A percentile compares a stretch with the other conserved stretches of the same genome.
phyloP scores from a whole-genome alignment of 1,284 basidiomycete genomes.

The Cutaneotrichosporon spelunceum region DNA sequence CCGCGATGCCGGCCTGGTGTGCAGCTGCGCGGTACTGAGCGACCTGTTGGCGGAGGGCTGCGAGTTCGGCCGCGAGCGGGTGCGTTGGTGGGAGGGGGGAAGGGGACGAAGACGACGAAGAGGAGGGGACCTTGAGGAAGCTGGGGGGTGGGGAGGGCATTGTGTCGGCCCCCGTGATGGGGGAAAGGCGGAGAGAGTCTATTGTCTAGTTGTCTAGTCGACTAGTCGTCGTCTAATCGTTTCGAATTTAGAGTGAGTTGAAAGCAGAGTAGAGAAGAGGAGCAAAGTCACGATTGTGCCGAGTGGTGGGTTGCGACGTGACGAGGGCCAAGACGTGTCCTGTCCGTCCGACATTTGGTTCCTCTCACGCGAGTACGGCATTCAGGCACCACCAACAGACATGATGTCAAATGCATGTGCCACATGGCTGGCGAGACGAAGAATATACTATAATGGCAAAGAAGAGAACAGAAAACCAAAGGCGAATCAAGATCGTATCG shows the following conservation, averaged over 20 bases:
- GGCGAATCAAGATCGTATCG: not conserved
- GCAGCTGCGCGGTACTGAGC: conserved; percentile 58
- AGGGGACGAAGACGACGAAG: not conserved
- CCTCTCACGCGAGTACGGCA: not conserved
- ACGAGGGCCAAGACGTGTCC: not conserved
- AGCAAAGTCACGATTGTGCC: no score
- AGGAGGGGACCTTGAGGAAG: not conserved
- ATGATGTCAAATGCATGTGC: not conserved
- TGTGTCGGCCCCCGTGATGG: not conserved
- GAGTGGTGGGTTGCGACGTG: not conserved
- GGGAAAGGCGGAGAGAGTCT: not conserved
- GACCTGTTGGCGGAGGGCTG: conserved; percentile 62
- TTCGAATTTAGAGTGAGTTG: not conserved
- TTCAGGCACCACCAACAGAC: no score
- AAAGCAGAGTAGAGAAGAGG: not conserved
- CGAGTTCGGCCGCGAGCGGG: conserved; percentile 64
- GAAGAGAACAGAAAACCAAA: not conserved
- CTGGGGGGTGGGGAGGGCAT: not conserved
- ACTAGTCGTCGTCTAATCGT: not conserved
- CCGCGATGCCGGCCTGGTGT: conserved; percentile 48
- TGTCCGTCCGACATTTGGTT: not conserved
- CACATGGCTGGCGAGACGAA: not conserved
- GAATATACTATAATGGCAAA: not conserved
- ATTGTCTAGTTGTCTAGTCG: no score
- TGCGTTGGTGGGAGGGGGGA: conserved; percentile 54